Conservation (phyloP, 352 stramenopile genomes). For the Pythium pyrilobum region DNA sequence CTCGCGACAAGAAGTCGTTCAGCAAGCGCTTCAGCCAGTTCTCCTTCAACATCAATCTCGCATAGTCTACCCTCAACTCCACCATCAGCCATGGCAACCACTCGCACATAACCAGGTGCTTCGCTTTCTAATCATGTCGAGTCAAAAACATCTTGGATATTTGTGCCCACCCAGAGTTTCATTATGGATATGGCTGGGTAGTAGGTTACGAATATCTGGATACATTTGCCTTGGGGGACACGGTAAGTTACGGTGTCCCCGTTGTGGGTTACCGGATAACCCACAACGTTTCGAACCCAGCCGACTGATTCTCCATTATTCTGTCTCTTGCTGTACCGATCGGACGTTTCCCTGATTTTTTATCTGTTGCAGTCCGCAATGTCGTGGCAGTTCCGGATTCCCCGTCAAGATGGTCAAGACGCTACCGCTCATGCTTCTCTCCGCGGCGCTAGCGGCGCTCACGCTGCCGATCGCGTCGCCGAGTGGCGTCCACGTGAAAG, state of each 20-base stretch:
- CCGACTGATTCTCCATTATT: slow-evolving; percentile 9
- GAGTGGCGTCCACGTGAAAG: slow-evolving; percentile 3
- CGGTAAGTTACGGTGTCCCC: too few relatives aligned
- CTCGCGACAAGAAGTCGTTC: slow-evolving; percentile 47
- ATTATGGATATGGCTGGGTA: too few relatives aligned
- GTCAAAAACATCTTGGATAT: too few relatives aligned
- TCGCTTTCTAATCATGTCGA: too few relatives aligned
- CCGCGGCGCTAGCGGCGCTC: background rate
- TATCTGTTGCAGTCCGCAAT: too few relatives aligned
- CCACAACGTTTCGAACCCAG: background rate
- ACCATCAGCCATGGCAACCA: background rate
- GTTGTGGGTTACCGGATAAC: too few relatives aligned
- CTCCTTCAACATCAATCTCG: slow-evolving; percentile 85
- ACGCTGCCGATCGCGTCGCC: background rate
- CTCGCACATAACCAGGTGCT: background rate
- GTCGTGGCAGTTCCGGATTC: background rate
- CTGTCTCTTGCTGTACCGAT: background rate
- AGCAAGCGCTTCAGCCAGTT: slow-evolving; percentile 89
- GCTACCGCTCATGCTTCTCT: slow-evolving; percentile 1
- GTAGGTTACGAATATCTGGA: too few relatives aligned
- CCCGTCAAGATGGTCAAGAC: slow-evolving; percentile 2
- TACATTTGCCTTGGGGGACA: too few relatives aligned
- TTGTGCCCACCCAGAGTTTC: too few relatives aligned
- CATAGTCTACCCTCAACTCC: background rate
- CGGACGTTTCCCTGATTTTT: background rate